Base-by-base conservation (phyloP, 1,284 basidiomycete genomes). In the Ceratobasidium sp. region DNA sequence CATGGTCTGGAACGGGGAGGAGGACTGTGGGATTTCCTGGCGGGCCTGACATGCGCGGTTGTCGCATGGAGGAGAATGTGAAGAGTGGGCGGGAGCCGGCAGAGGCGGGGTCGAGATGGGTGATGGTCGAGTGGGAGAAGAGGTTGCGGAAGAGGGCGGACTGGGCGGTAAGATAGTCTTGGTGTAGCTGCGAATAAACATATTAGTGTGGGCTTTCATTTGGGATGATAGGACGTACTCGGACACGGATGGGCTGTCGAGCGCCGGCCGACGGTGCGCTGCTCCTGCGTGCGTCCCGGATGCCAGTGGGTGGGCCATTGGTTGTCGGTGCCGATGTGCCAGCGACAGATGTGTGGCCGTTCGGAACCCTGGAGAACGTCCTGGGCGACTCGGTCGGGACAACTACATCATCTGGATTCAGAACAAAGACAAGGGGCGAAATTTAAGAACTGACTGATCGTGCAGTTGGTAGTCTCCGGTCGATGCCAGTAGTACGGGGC, bases 1-100 rank as follows among this genome's bases (percentile, higher is more conserved):
- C 81, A 0, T 90, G 88, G 78, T 93, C 91, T 16, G 91, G 92
- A 9, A 93, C 84, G n/a, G 92, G 92, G 30, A 93, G 87, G 78
- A 87, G 88, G 70, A 93, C 81, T 75, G 86, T 84, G 2, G 92
- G 91, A 75, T 82, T 4, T 86, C 83, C 30, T 28, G 87, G 88
- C 1, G 28, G 79, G 77, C 73, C 82, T 81, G 18, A 80, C 79
- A 61, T 78, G 32, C 73, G 59, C 1, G 75, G 73, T 49, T 72
- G 72, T 35, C 73, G 67, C 43, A 66, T 62, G 28, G 73, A 69
- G n/a, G 74, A 74, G 59, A 75, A 75, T 38, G 73, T 73, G 67
- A 73, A 75, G 28, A 73, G 32, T 61, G 74, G 73, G 14, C 76
- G 76, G 11, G 75, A 70, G n/a, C 78, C 69, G 52, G 75, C 75